phyloP scores from a whole-genome alignment of 441 rosid species.

The Sinapis alba region DNA sequence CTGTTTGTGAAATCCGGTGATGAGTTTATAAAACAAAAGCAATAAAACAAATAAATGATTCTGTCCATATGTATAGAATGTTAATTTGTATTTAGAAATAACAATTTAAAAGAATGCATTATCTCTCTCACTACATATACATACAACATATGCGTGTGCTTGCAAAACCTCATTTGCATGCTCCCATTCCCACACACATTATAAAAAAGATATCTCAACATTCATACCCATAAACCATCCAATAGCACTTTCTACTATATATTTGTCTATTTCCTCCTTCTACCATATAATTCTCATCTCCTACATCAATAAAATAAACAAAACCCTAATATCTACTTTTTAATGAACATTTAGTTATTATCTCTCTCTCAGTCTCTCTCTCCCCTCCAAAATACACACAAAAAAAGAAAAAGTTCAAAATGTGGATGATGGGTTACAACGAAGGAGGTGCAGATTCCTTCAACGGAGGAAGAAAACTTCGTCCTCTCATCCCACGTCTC shows the following conservation, averaged over 20 bases:
- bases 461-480: conserved; percentile 70
- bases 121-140: conserved; percentile 29
- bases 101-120: neutral
- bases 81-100: neutral
- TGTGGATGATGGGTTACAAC: conserved; percentile 83
- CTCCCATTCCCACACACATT: conserved; percentile 35
- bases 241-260: conserved; percentile 2
- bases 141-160: conserved; percentile 12
- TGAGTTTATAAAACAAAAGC: neutral
- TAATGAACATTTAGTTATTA: neutral
- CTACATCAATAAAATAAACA: neutral
- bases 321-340: conserved; percentile 17
- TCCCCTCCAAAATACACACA: neutral
- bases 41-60: neutral
- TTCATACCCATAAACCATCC: conserved; percentile 31
- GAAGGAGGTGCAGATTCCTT: conserved; percentile 69
- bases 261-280: conserved; percentile 14
- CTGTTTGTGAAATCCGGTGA: neutral
- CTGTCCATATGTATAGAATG: neutral
- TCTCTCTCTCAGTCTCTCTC: too few relatives aligned
- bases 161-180: conserved; percentile 39
- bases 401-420: neutral
- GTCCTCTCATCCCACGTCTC: conserved; percentile 85
- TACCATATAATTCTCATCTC: conserved; percentile 19
- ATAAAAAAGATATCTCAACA: conserved; percentile 17